Base-by-base conservation (phyloP, 306 rosid species). In the Quercus bicolor region DNA sequence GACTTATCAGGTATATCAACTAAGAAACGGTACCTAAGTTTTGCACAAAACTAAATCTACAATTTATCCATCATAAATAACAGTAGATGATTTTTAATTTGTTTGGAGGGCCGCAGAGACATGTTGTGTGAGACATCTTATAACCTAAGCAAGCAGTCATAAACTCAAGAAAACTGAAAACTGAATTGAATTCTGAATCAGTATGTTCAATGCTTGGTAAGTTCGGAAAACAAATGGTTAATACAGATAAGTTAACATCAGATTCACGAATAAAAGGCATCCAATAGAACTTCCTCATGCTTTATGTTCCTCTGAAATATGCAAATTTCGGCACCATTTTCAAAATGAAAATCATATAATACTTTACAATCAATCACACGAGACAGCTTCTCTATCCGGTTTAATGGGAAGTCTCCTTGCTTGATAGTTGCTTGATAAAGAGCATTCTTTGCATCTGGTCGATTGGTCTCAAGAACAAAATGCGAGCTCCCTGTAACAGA, bases 361-460 rank as follows among this genome's bases (percentile, higher is more conserved):
- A 90, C 48, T 29, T 78, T 59, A 88, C 65, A 96, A 87, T 93
- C 97, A 33, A 93, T 93, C 34, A 93, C 99, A 54, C 96, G 92
- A 5, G 99, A 96, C 81, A 93, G 77, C 76, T 93, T 93, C 87
- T 96, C 94, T 80, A 96, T 91, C 78, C 99, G 86, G 83, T 96
- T 96, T 79, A 93, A 79, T 19, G 88, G 78, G 90, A 96, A 93
- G 83, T 96, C 99, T n/a, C 99, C 97, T 83, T 93, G 99, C 88
- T 91, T 93, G 81, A 96, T 96, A 24, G 98, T 96, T 72, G 99
- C 93, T 78, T 96, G 98, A 85, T 96, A 96, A 55, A 96, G 93
- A 31, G 96, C 97, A 78, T 91, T 96, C 86, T 96, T 96, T 5
- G 99, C 91, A 86, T 93, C 98, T 0, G 97, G 99, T 5, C 97